Conservation (phyloP, 106 monocot genomes). For the Dendrobium officinale region DNA sequence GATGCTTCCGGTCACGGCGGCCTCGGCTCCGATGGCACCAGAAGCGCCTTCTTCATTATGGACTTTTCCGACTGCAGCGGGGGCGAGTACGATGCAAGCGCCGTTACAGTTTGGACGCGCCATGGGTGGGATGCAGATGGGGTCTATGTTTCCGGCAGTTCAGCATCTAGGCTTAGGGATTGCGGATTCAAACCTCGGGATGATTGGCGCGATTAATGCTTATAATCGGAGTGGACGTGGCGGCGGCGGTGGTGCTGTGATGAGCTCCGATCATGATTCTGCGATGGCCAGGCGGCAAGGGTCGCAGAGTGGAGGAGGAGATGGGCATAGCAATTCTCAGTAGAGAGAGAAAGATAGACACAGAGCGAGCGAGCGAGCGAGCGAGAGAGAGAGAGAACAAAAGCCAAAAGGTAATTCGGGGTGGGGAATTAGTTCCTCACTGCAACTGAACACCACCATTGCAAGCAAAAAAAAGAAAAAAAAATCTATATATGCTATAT, state of each 20-base stretch:
- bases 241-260: constrained; percentile 15
- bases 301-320: constrained; percentile 24
- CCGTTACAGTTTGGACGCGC: constrained; percentile 72
- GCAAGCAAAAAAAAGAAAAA: not conserved
- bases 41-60: constrained; percentile 37
- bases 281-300: constrained; percentile 19
- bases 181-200: constrained; percentile 69
- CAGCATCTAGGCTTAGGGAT: constrained; percentile 39
- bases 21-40: constrained; percentile 12
- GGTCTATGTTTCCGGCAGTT: constrained; percentile 38
- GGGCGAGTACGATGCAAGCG: constrained; percentile 55
- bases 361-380: no score
- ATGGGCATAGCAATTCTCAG: constrained; percentile 31
- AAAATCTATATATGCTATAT: not conserved
- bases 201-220: constrained; percentile 77
- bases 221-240: constrained; percentile 42
- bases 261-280: constrained; percentile 37
- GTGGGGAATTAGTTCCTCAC: not conserved
- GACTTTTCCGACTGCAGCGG: constrained; percentile 51
- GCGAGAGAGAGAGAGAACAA: no score
- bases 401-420: not conserved
- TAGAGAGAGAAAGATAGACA: not conserved
- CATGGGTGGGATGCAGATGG: constrained; percentile 23
- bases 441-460: not conserved
- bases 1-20: constrained; percentile 81